phyloP scores from a whole-genome alignment of 441 rosid species.

The Aquilaria agallochum region DNA sequence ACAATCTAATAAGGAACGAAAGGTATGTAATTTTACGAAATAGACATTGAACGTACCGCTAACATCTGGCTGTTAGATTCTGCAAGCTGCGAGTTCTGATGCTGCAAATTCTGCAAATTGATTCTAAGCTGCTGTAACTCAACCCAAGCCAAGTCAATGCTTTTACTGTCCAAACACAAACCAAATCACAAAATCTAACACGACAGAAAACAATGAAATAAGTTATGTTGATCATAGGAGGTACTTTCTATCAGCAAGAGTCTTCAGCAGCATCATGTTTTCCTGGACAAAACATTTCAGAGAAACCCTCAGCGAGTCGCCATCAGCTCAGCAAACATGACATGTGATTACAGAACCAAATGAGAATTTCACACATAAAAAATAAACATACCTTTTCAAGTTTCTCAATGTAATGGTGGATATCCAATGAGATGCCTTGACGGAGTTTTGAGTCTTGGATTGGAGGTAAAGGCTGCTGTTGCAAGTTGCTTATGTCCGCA shows the following conservation, averaged over 20 bases:
- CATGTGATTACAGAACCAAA: background rate
- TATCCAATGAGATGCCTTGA: slow-evolving; percentile 17
- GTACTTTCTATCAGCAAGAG: slow-evolving; percentile 53
- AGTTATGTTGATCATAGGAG: slow-evolving; percentile 7
- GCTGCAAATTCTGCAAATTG: slow-evolving; percentile 47
- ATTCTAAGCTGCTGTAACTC: slow-evolving; percentile 53
- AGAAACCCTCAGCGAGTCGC: slow-evolving; percentile 11
- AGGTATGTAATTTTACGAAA: slow-evolving; percentile 6
- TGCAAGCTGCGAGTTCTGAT: slow-evolving; percentile 58
- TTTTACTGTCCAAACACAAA: slow-evolving; percentile 35
- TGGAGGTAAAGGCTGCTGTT: slow-evolving; percentile 15
- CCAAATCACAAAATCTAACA: slow-evolving; percentile 13
- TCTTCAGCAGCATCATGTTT: slow-evolving; percentile 45
- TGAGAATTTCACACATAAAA: background rate
- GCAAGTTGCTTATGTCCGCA: slow-evolving; percentile 56
- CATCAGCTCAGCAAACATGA: background rate
- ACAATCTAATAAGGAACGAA: slow-evolving; percentile 4
- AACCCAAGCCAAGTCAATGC: slow-evolving; percentile 42
- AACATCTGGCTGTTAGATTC: slow-evolving; percentile 55
- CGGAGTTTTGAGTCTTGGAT: slow-evolving; percentile 29
- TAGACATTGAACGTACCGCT: slow-evolving; percentile 33
- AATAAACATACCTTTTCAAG: slow-evolving; percentile 42
- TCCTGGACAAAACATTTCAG: slow-evolving; percentile 38
- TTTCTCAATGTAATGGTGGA: slow-evolving; percentile 34
- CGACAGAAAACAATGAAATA: no score